These are phyloP conservation scores for Phytopythium ostracodes DNA, from an alignment of 352 stramenopile genomes.

Conservation along the genomic window DNA sequence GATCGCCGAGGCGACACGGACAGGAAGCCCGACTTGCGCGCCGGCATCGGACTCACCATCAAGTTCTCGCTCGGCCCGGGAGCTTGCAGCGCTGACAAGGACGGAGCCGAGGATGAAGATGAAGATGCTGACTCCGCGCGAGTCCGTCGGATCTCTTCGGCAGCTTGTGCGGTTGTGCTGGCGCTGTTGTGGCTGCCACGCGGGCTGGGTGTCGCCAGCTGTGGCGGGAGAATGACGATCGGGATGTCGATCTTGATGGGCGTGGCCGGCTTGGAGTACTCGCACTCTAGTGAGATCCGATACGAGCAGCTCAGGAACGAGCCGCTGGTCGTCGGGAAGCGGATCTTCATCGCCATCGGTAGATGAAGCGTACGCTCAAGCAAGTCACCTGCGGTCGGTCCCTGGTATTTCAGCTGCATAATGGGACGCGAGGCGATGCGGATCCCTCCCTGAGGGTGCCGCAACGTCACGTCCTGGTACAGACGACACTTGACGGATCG, in stretches of 20 bases:
- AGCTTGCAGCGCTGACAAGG: background rate
- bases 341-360: constrained; percentile 42
- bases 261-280: constrained; percentile 26
- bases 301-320: constrained; percentile 63
- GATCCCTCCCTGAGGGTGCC: constrained; percentile 27
- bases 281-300: constrained; percentile 54
- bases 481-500: constrained; percentile 46
- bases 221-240: constrained; percentile 26
- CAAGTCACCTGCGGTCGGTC: constrained; percentile 41
- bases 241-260: constrained; percentile 32
- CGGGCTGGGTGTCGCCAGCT: background rate
- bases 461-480: constrained; percentile 59
- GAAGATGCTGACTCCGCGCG: background rate
- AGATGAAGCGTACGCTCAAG: constrained; percentile 61
- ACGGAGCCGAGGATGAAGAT: background rate
- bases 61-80: constrained; percentile 1
- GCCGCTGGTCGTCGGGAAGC: constrained; percentile 48
- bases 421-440: constrained; percentile 39
- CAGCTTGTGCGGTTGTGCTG: background rate
- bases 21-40: constrained; percentile 3
- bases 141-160: constrained; percentile 2
- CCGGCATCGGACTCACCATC: constrained; percentile 4
- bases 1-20: constrained; percentile 1
- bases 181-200: background rate
- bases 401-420: constrained; percentile 48